Base-by-base conservation (phyloP, 1,284 basidiomycete genomes). In the Kwoniella shivajii region DNA sequence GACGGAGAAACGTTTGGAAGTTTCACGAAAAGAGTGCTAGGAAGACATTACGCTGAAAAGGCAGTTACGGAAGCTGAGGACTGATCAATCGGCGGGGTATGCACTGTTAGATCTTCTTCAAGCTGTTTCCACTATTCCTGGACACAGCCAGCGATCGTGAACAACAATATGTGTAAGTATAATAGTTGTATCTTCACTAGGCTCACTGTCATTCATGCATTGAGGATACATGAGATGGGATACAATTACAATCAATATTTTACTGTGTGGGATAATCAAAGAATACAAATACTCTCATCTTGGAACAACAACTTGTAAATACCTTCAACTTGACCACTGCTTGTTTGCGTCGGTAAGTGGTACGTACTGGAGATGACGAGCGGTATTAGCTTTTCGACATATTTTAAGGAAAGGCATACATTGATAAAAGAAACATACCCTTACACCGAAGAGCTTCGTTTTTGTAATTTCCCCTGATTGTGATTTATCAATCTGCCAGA, bases 401-500 rank as follows among this genome's bases (percentile, higher is more conserved):
- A 14, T 10, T 30, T n/a, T 13, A 11, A 29, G 11, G 43, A n/a
- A 14, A 39, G 38, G 6, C 11, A 39, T 20, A 16, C 22, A 10
- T 47, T 22, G 16, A 22, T 14, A 34, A 45, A 18, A 31, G n/a
- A 52, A 14, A 18, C 87, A 68, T 54, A 90, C 90, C 75, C 82
- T 80, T 16, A 97, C 93, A n/a, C 83, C 86, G 79, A 95, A 92
- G 1, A 95, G 78, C 65, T 84, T 81, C 58, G 81, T 83, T 74
- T 84, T 75, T 0, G 82, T 86, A 0, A 97, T 83, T 1, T 82
- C 81, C 0, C 94, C 94, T 0, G 86, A 59, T 31, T 68, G 79
- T 62, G 89, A 86, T 75, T 97, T 96, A 72, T 94, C 91, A 9
- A 94, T 80, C 67, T 89, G 85, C 68, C 84, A 80, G 48, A 95